These are phyloP conservation scores for Globisporangium perplexum DNA, from an alignment of 352 stramenopile species.

Conservation along the genomic window DNA sequence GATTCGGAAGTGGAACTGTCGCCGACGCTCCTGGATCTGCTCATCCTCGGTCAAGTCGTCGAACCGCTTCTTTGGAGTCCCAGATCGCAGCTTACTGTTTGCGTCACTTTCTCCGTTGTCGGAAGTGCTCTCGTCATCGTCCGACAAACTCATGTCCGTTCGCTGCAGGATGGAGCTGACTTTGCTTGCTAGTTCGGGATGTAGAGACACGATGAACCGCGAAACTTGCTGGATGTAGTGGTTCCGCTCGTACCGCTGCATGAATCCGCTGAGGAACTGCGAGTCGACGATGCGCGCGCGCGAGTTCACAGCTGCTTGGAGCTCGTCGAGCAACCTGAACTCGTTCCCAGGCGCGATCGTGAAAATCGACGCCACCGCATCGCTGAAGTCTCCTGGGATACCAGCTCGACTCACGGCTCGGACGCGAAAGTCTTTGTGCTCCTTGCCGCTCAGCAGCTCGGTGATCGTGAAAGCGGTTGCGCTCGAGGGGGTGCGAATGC, in stretches of 20 bases:
- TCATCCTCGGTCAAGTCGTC: constrained; percentile 50
- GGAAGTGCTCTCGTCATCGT: neutral
- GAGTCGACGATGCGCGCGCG: constrained; percentile 64
- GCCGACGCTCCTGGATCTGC: constrained; percentile 41
- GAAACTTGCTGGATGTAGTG: constrained; percentile 71
- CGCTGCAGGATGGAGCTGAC: constrained; percentile 43
- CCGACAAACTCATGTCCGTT: constrained; percentile 1
- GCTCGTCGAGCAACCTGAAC: constrained; percentile 63
- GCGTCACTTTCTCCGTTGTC: constrained; percentile 7
- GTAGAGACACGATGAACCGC: constrained; percentile 45
- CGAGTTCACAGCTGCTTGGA: constrained; percentile 75
- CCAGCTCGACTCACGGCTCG: constrained; percentile 53
- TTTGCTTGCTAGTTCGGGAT: constrained; percentile 43
- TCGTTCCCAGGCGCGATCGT: constrained; percentile 66
- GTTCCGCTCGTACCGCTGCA: constrained; percentile 68
- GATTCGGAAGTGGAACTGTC: constrained; percentile 76
- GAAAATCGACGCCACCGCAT: constrained; percentile 42
- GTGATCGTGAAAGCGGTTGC: constrained; percentile 29
- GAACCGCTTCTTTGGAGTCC: constrained; percentile 21
- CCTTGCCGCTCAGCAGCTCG: constrained; percentile 52
- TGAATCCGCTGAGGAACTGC: constrained; percentile 73
- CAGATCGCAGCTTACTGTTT: neutral
- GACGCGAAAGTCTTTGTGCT: constrained; percentile 60
- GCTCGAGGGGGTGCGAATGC: constrained; percentile 43
- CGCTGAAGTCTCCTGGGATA: constrained; percentile 45